Percentiles rank a stretch among this genome's conserved stretches.
Evolutionary conservation across 2,329 filamentous ascomycete species (phyloP).

Genomic region (Aspergillus neotritici): DNA sequence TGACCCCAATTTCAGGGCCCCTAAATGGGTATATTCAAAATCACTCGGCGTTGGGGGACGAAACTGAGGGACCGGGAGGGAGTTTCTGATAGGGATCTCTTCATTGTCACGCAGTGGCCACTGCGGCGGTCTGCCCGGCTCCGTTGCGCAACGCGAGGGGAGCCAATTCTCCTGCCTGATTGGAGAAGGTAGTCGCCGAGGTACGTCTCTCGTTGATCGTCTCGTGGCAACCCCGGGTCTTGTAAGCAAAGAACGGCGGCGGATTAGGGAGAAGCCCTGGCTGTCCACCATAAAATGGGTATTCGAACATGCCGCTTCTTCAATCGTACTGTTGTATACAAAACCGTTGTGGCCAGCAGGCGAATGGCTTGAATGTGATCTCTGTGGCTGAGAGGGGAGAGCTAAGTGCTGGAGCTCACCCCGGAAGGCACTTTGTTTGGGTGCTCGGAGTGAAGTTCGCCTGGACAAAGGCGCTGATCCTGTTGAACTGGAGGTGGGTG

Average conservation of each 20-base stretch:
- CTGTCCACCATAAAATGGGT: constrained; percentile 29
- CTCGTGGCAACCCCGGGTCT: constrained; percentile 33
- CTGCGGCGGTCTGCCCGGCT: constrained; percentile 9
- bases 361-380: constrained; percentile 28
- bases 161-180: constrained; percentile 19
- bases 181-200: constrained; percentile 19
- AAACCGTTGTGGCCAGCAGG: constrained; percentile 19
- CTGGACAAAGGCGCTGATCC: constrained; percentile 13
- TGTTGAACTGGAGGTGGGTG: constrained; percentile 4
- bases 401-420: constrained; percentile 10
- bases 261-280: constrained; percentile 33
- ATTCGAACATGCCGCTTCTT: constrained; percentile 28
- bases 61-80: constrained; percentile 7
- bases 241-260: constrained; percentile 33
- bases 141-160: constrained; percentile 5
- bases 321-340: constrained; percentile 20
- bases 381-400: constrained; percentile 15
- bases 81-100: constrained; percentile 10
- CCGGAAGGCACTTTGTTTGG: constrained; percentile 14
- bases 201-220: constrained; percentile 22
- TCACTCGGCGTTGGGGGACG: constrained; percentile 26
- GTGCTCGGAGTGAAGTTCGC: constrained; percentile 15
- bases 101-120: constrained; percentile 14
- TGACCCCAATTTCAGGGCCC: constrained; percentile 36
- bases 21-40: constrained; percentile 36